Percentiles rank a stretch among this genome's conserved stretches.
These are phyloP conservation scores for Cymbopogon citratus DNA, from an alignment of 176 grass and related monocot species.

Conservation along the genomic window DNA sequence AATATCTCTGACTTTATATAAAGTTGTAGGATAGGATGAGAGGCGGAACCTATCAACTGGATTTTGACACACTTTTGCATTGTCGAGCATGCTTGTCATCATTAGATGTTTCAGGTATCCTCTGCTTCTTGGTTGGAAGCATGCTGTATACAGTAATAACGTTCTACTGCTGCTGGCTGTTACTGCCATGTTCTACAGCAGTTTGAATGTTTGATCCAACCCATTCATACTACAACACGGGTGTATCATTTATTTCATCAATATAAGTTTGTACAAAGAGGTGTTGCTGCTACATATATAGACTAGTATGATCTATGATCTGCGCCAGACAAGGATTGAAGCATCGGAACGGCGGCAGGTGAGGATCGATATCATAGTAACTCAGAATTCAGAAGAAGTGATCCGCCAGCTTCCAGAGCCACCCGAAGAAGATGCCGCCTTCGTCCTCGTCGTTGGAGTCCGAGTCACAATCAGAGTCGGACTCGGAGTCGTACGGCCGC, in stretches of 20 bases:
- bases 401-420: slow-evolving; percentile 40
- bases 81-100: not conserved
- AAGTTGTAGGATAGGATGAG: not conserved
- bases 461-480: slow-evolving; percentile 38
- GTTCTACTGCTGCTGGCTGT: not conserved
- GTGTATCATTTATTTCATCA: slow-evolving; percentile 16
- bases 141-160: not conserved
- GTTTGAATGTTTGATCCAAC: not conserved
- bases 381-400: slow-evolving; percentile 19
- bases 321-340: not conserved
- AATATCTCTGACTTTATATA: not conserved
- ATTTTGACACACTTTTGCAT: not conserved
- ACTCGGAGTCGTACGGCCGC: slow-evolving; percentile 10
- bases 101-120: not conserved
- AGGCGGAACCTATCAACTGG: slow-evolving; percentile 19
- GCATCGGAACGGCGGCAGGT: not conserved
- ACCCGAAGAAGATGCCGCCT: slow-evolving; percentile 2
- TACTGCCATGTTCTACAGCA: not conserved
- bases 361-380: not conserved
- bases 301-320: not conserved
- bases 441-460: slow-evolving; percentile 38
- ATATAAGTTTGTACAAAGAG: not conserved
- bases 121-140: not conserved
- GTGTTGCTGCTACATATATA: not conserved
- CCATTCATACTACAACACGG: not conserved